phyloP scores from a whole-genome alignment of 768 basidiomycete genomes.

The Amanita jacksonii region DNA sequence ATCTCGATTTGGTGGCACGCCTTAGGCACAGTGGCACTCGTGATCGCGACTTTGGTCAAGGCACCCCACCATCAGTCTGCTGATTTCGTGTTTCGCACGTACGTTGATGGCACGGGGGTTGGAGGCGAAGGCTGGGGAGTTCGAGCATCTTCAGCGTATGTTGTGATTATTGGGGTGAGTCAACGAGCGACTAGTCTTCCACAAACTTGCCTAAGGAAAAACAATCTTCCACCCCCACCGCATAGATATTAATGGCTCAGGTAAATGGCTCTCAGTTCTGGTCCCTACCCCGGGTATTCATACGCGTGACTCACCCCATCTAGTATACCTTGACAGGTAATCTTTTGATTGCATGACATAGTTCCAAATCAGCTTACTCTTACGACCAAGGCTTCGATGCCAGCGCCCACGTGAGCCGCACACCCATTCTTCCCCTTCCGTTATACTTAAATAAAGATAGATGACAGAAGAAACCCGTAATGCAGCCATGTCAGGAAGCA shows the following conservation, averaged over 20 bases:
- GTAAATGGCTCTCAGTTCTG: slow-evolving; percentile 17
- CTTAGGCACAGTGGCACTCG: slow-evolving; percentile 55
- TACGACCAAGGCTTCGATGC: slow-evolving; percentile 54
- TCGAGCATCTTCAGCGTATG: slow-evolving; percentile 61
- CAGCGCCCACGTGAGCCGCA: slow-evolving; percentile 47
- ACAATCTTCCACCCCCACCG: too few relatives aligned
- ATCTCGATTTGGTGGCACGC: slow-evolving; percentile 71
- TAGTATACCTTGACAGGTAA: slow-evolving; percentile 61
- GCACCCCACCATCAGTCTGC: slow-evolving; percentile 64
- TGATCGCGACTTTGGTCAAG: slow-evolving; percentile 59
- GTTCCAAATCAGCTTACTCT: background rate
- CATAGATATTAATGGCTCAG: slow-evolving; percentile 59
- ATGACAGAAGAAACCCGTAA: slow-evolving; percentile 76
- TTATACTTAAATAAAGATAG: slow-evolving; percentile 19
- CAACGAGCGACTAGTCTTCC: too few relatives aligned
- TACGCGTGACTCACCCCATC: background rate
- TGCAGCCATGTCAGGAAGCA: slow-evolving; percentile 55
- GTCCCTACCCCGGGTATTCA: background rate
- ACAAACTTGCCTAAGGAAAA: too few relatives aligned
- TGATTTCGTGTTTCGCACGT: slow-evolving; percentile 59
- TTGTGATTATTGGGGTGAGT: slow-evolving; percentile 54
- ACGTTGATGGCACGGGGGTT: slow-evolving; percentile 59
- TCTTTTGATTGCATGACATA: slow-evolving; percentile 2
- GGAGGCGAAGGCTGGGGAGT: slow-evolving; percentile 50
- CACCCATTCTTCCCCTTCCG: background rate